These are phyloP conservation scores for Candida pseudoglaebosa DNA, from an alignment of 805 yeast species.

Conservation along the genomic window DNA sequence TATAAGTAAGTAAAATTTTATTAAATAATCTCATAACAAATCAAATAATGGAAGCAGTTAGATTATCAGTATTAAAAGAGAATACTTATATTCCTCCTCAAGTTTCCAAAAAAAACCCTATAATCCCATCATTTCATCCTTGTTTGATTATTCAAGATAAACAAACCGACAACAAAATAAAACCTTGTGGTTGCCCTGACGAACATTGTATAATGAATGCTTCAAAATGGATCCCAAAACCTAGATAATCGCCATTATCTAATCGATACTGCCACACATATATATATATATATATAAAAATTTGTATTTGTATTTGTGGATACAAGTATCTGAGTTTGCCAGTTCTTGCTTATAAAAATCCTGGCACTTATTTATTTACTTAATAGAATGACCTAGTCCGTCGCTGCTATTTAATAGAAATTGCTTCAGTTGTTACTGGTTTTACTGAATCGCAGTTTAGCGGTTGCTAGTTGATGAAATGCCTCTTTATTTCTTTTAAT, in stretches of 20 bases:
- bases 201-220: conserved; percentile 37
- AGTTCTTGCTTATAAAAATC: too few species aligned
- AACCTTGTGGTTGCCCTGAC: conserved; percentile 41
- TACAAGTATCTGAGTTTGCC: too few species aligned
- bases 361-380: too few species aligned
- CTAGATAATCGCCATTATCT: conserved; percentile 9
- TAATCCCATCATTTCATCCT: conserved; percentile 51
- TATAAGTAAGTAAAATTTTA: too few species aligned
- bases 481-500: too few species aligned
- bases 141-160: conserved; percentile 55
- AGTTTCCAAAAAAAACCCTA: conserved; percentile 12
- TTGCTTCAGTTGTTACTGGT: too few species aligned
- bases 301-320: too few species aligned
- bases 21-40: neutral
- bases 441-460: too few species aligned
- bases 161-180: conserved; percentile 44
- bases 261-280: neutral
- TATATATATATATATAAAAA: neutral
- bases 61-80: conserved; percentile 25
- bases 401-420: too few species aligned
- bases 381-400: too few species aligned
- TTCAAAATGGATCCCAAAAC: conserved; percentile 37
- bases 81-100: conserved; percentile 47
- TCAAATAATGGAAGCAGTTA: neutral
- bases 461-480: too few species aligned